Conservation (phyloP, 768 basidiomycete species). For the Chalciporus chontae region DNA sequence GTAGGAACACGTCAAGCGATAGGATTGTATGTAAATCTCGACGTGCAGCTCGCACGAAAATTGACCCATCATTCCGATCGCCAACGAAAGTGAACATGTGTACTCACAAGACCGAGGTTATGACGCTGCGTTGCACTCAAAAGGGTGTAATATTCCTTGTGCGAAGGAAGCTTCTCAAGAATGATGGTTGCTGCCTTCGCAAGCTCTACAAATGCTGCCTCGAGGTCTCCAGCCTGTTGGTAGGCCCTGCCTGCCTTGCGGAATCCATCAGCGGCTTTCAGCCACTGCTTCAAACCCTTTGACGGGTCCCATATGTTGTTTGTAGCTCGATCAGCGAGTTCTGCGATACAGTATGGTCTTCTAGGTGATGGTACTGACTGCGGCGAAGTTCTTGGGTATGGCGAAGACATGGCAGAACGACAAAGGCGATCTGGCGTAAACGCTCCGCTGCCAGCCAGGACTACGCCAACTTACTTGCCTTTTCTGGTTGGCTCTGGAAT, state of each 20-base stretch:
- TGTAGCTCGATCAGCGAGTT: conserved; percentile 62
- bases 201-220: conserved; percentile 67
- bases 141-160: conserved; percentile 58
- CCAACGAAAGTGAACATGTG: not conserved
- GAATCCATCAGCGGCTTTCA: conserved; percentile 61
- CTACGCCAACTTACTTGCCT: conserved; percentile 9
- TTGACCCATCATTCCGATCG: conserved; percentile 2
- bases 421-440: not conserved
- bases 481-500: not conserved
- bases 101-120: conserved; percentile 67
- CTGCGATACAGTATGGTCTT: conserved; percentile 59
- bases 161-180: conserved; percentile 72
- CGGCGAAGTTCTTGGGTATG: conserved; percentile 7
- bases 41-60: not conserved
- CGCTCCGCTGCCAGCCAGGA: not conserved
- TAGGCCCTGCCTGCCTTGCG: conserved; percentile 51
- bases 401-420: conserved; percentile 12
- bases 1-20: not conserved
- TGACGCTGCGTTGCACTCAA: conserved; percentile 57
- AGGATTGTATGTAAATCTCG: not conserved
- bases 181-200: conserved; percentile 76
- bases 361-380: conserved; percentile 11
- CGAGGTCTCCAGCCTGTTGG: conserved; percentile 51
- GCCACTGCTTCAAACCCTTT: conserved; percentile 61
- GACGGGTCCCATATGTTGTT: conserved; percentile 53